phyloP scores from a whole-genome alignment of 257 asterid genomes.

The Solanum ossicruentum region DNA sequence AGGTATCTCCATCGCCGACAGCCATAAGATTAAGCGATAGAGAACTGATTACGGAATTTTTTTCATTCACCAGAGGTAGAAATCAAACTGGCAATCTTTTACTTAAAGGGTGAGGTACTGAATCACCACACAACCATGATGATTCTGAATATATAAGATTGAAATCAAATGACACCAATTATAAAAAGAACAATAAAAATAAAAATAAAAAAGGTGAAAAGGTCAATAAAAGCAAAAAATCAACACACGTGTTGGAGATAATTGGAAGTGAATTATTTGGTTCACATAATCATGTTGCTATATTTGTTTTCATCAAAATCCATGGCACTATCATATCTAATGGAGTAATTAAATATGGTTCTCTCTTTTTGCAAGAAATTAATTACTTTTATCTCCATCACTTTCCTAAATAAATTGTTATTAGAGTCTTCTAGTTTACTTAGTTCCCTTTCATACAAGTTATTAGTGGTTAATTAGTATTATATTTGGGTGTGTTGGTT shows the following conservation, averaged over 20 bases:
- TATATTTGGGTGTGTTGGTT: background rate
- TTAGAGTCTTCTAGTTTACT: background rate
- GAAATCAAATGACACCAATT: background rate
- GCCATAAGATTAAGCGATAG: too few relatives aligned
- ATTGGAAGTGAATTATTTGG: slow-evolving; percentile 13
- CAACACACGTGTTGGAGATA: slow-evolving; percentile 30
- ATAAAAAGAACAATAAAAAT: background rate
- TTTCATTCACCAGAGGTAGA: too few relatives aligned
- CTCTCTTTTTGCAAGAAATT: background rate
- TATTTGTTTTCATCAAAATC: slow-evolving; percentile 12
- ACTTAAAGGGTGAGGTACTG: too few relatives aligned
- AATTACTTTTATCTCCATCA: background rate
- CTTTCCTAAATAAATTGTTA: background rate
- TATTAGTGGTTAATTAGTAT: background rate
- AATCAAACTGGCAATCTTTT: too few relatives aligned
- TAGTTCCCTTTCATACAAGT: background rate
- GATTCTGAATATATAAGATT: background rate
- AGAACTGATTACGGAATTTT: too few relatives aligned
- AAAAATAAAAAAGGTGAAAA: background rate
- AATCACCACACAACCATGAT: too few relatives aligned
- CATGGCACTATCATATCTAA: slow-evolving; percentile 31
- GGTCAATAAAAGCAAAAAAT: slow-evolving; percentile 23
- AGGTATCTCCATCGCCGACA: too few relatives aligned
- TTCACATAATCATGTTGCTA: slow-evolving; percentile 11
- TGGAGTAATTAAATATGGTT: slow-evolving; percentile 13